A percentile compares a stretch with the other conserved stretches of the same genome.
Evolutionary conservation across 2,329 filamentous ascomycete species (phyloP).

Genomic region (Monosporascus cannonballus): DNA sequence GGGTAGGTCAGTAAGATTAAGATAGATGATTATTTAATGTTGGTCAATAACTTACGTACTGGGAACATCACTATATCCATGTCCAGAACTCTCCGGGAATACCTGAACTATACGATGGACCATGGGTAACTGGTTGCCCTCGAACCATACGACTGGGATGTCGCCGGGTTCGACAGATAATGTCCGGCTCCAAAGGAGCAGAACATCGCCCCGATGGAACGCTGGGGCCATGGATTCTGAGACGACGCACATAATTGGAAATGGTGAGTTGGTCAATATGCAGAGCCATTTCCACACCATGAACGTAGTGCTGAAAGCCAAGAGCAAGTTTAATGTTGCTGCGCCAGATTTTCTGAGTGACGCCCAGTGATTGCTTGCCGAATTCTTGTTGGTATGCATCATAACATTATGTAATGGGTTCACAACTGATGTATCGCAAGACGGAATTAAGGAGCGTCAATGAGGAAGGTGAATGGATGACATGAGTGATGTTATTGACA

Average conservation of each 20-base stretch:
- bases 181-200: conserved; percentile 15
- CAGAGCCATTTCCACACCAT: conserved; percentile 17
- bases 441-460: too few relatives aligned
- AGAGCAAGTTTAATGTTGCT: too few relatives aligned
- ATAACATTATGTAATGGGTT: too few relatives aligned
- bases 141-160: conserved; percentile 23
- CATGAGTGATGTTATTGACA: too few relatives aligned
- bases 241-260: conserved; percentile 12
- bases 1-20: too few relatives aligned
- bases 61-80: too few relatives aligned
- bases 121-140: conserved; percentile 15
- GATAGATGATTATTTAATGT: neutral
- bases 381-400: too few relatives aligned
- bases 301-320: conserved; percentile 10
- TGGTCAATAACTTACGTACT: too few relatives aligned
- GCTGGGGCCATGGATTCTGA: conserved; percentile 22
- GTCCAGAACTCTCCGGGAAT: neutral
- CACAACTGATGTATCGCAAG: too few relatives aligned
- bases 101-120: conserved; percentile 17
- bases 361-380: too few relatives aligned
- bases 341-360: too few relatives aligned
- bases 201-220: conserved; percentile 19
- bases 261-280: conserved; percentile 12
- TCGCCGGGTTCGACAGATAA: conserved; percentile 12
- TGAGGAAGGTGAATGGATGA: too few relatives aligned